Conservation (phyloP, 2,329 filamentous ascomycete species). For the Penicillium expansum region DNA sequence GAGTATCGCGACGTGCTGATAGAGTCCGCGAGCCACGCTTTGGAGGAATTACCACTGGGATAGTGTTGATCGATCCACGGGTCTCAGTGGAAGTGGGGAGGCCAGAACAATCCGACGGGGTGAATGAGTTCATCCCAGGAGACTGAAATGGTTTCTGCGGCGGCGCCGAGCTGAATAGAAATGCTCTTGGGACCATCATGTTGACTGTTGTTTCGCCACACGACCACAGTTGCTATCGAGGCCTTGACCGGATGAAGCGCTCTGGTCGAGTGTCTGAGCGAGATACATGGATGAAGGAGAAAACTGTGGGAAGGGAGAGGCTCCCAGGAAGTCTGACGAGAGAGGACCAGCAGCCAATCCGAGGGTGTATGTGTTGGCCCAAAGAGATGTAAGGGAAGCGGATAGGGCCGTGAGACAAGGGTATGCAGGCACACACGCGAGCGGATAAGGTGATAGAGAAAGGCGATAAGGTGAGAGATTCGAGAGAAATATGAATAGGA, state of each 20-base stretch:
- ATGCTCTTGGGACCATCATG: slow-evolving; percentile 46
- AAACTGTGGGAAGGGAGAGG: slow-evolving; percentile 4
- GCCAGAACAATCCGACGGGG: slow-evolving; percentile 19
- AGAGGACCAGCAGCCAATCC: slow-evolving; percentile 8
- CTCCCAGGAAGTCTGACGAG: slow-evolving; percentile 14
- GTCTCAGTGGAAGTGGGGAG: slow-evolving; percentile 9
- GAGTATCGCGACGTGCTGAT: slow-evolving; percentile 19
- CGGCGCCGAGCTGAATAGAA: slow-evolving; percentile 36
- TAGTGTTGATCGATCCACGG: slow-evolving; percentile 24
- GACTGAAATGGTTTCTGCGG: slow-evolving; percentile 22
- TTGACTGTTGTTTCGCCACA: slow-evolving; percentile 22
- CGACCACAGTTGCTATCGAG: slow-evolving; percentile 14
- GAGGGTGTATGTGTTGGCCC: slow-evolving; percentile 1
- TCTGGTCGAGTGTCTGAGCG: slow-evolving; percentile 40
- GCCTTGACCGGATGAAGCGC: slow-evolving; percentile 38
- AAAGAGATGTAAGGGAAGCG: slow-evolving; percentile 7
- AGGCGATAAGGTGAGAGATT: neutral
- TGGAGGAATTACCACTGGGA: slow-evolving; percentile 37
- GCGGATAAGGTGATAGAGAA: slow-evolving; percentile 4
- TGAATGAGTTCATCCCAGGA: slow-evolving; percentile 5
- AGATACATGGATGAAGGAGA: slow-evolving; percentile 38
- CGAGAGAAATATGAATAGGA: neutral
- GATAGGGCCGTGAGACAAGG: slow-evolving; percentile 6
- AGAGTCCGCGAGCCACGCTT: slow-evolving; percentile 29
- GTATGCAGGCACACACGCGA: slow-evolving; percentile 7